Conservation (phyloP, 345 rosid species). For the Laguncularia racemosa region DNA sequence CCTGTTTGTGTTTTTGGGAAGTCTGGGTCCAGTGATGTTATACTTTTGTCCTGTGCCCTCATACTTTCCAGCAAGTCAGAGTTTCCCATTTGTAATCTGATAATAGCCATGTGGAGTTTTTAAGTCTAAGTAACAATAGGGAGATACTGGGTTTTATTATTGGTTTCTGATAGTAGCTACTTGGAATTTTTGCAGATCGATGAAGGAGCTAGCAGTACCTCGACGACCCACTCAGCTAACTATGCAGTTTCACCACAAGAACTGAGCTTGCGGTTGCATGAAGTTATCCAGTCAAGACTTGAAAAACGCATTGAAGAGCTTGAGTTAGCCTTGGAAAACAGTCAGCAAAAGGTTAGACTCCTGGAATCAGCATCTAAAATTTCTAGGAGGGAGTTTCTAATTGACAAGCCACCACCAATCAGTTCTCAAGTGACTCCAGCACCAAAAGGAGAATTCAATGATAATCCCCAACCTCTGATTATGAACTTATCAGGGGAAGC, state of each 20-base stretch:
- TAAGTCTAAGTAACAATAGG: too few species aligned
- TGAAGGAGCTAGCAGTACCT: conserved; percentile 45
- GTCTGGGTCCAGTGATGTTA: too few species aligned
- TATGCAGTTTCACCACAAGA: conserved; percentile 72
- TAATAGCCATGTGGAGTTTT: too few species aligned
- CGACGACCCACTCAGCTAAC: conserved; percentile 41
- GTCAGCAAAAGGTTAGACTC: conserved; percentile 54
- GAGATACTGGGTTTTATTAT: too few species aligned
- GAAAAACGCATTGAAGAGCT: conserved; percentile 63
- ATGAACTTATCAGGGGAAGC: conserved; percentile 74
- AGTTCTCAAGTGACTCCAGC: conserved; percentile 18
- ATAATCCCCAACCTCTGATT: conserved; percentile 42
- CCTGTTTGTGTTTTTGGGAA: too few species aligned
- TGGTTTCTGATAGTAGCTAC: too few species aligned
- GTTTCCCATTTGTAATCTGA: too few species aligned
- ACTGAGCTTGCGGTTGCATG: conserved; percentile 59
- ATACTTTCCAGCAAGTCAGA: too few species aligned
- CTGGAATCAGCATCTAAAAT: conserved; percentile 39
- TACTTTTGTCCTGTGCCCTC: too few species aligned
- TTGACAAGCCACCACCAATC: conserved; percentile 16
- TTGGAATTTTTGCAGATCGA: too few species aligned
- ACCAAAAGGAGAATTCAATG: conserved; percentile 14
- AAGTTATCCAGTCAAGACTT: conserved; percentile 58
- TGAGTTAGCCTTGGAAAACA: conserved; percentile 61
- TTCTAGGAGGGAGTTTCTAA: conserved; percentile 25